phyloP scores from a whole-genome alignment of 371 early-diverging fungal genomes.

The Mucor mucedo region DNA sequence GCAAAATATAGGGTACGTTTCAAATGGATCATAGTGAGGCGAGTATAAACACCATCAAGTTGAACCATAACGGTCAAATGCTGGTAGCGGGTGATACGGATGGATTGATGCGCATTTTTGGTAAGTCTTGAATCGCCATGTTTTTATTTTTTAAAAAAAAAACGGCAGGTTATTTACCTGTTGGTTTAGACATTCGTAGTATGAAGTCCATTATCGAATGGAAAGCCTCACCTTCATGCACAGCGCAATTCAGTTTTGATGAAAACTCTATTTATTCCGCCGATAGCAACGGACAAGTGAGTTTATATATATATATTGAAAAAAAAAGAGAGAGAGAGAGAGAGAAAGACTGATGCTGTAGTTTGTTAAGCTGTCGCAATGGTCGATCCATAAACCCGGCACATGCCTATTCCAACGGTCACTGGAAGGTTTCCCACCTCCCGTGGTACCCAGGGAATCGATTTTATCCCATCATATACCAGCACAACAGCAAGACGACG shows the following conservation, averaged over 20 bases:
- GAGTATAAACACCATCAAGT: constrained; percentile 59
- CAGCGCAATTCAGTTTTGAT: constrained; percentile 71
- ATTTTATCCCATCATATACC: constrained; percentile 13
- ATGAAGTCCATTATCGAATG: constrained; percentile 67
- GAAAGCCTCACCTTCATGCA: constrained; percentile 53
- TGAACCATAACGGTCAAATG: constrained; percentile 73
- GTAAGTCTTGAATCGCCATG: constrained; percentile 25
- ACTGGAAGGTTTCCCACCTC: constrained; percentile 52
- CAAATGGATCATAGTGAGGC: constrained; percentile 32
- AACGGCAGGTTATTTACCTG: too few species aligned
- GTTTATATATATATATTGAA: not conserved
- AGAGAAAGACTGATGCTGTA: too few species aligned
- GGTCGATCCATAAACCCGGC: constrained; percentile 65
- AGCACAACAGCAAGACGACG: constrained; percentile 27
- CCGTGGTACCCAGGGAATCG: constrained; percentile 7
- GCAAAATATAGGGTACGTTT: constrained; percentile 33
- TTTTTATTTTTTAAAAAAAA: too few species aligned
- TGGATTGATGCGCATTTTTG: constrained; percentile 64
- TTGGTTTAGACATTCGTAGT: constrained; percentile 54
- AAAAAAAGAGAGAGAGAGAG: not conserved
- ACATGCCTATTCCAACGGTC: constrained; percentile 30
- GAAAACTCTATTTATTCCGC: constrained; percentile 67
- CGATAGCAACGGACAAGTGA: constrained; percentile 53
- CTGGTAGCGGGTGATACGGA: constrained; percentile 60
- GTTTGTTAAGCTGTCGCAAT: constrained; percentile 44